A percentile compares a stretch with the other conserved stretches of the same genome.
These are phyloP conservation scores for Boletus rubroflammeus DNA, from an alignment of 768 basidiomycete genomes.

Conservation along the genomic window DNA sequence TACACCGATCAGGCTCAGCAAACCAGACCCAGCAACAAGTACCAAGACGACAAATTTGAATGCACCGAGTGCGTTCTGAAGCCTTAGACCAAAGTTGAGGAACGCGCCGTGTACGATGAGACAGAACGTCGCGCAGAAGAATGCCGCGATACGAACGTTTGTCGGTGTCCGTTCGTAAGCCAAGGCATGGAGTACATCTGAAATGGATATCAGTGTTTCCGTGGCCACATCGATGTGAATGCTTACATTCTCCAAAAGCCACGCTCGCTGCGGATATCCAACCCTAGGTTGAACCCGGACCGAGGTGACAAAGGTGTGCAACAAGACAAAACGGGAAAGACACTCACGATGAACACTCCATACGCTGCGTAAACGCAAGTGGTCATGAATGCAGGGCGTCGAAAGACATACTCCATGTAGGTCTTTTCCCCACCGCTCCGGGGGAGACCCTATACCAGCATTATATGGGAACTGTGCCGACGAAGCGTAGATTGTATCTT, in stretches of 20 bases:
- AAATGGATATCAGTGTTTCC: not conserved
- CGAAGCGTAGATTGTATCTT: constrained; percentile 8
- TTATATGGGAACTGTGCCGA: not conserved
- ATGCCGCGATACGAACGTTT: constrained; percentile 50
- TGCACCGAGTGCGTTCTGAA: constrained; percentile 61
- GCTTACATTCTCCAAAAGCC: constrained; percentile 71
- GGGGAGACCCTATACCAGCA: constrained; percentile 52
- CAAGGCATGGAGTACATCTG: constrained; percentile 60
- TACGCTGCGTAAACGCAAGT: constrained; percentile 60
- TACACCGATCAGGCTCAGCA: constrained; percentile 46
- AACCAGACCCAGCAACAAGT: constrained; percentile 49
- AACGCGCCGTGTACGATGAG: constrained; percentile 54
- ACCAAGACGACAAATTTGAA: constrained; percentile 59
- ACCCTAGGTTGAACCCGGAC: constrained; percentile 38
- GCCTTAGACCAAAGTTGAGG: constrained; percentile 51
- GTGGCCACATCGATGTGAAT: not conserved
- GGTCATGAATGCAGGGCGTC: constrained; percentile 55
- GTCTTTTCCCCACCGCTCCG: constrained; percentile 74
- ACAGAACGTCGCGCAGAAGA: constrained; percentile 53
- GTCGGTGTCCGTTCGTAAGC: constrained; percentile 41
- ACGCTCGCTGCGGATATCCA: constrained; percentile 55
- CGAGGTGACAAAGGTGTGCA: not conserved
- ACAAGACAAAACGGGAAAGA: not conserved
- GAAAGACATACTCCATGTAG: constrained; percentile 69
- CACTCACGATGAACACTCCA: constrained; percentile 51